Evolutionary conservation across 1,284 basidiomycete species (phyloP), one percentile per base, ranked within the genome.

Genomic region (Jaminaea rosea): DNA sequence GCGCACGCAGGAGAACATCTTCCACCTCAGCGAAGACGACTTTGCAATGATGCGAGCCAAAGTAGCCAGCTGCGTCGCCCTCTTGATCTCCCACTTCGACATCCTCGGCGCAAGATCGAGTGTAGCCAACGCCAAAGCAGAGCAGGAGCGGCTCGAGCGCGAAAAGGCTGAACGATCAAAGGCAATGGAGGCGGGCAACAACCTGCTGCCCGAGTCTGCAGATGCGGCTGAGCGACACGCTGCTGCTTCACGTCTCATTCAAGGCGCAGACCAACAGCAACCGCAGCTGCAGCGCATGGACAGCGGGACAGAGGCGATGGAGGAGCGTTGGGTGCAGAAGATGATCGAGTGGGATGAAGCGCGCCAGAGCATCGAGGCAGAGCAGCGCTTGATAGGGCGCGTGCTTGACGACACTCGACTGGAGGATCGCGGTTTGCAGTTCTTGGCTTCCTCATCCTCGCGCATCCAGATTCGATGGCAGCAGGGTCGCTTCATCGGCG

Each of bases 401-500:
- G 71, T 73, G 34, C 53, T 73, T 24, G 71, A 73, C 55, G 71
- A 71, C 39, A 71, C 70, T 11, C 65, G 65, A 1, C 51, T 67
- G 10, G 71, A 73, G 49, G 70, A 73, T 45, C 71, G 66, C 36
- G 61, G 61, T 11, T 47, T 73, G 50, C 67, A 69, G 48, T 62
- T 67, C 52, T 60, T 73, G 6, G 67, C 65, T 0, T 59, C 59
- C 39, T 88, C 88, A 13, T 85, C 85, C 46, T 92, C 90, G 44
- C 94, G 93, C 65, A 90, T 98, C 56, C 90, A 91, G 3, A 87
- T 98, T 59, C 84, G 90, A 27, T 99, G 94, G 94, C 94, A 98
- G 75, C 94, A 98, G 75, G 92, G 93, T 28, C 84, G 87, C 50
- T 97, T 96, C 76, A 96, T 99, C 65, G 94, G 94, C 46, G 85